These are phyloP conservation scores for Dalechampia spathulata DNA, from an alignment of 441 rosid genomes.

Conservation along the genomic window DNA sequence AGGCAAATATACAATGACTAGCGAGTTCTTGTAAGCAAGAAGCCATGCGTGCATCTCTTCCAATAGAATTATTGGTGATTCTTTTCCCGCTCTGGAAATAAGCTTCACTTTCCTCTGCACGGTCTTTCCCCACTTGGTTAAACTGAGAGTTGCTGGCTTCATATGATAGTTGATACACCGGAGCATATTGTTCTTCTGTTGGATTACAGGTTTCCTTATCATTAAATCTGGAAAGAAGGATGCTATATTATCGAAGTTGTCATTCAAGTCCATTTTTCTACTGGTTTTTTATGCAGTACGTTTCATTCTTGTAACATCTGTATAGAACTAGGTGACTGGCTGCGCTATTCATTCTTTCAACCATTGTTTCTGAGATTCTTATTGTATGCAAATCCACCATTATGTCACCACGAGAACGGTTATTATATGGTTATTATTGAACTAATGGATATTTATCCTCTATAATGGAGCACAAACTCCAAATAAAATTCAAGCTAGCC, in stretches of 20 bases:
- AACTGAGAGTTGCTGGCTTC: constrained; percentile 4
- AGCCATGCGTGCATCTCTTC: not conserved
- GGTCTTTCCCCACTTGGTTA: constrained; percentile 9
- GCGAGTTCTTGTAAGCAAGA: constrained; percentile 14
- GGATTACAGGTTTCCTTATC: constrained; percentile 6
- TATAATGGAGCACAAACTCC: too few relatives aligned
- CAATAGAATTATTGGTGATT: not conserved
- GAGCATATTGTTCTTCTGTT: not conserved
- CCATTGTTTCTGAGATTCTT: too few relatives aligned
- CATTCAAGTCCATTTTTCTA: not conserved
- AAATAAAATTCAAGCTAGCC: too few relatives aligned
- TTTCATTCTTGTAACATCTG: too few relatives aligned
- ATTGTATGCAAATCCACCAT: too few relatives aligned
- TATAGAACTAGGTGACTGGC: too few relatives aligned
- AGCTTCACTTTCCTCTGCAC: constrained; percentile 10
- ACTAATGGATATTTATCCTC: too few relatives aligned
- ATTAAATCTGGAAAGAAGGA: constrained; percentile 1
- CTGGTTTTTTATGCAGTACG: too few relatives aligned
- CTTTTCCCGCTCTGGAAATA: constrained; percentile 8
- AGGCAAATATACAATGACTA: constrained; percentile 53
- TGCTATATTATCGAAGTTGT: constrained; percentile 11
- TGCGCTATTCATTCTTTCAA: too few relatives aligned
- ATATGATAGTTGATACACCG: constrained; percentile 8
- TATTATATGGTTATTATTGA: too few relatives aligned
- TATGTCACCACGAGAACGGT: too few relatives aligned